Base-by-base conservation (phyloP, 768 basidiomycete genomes). In the Coprinopsis strossmayeri region DNA sequence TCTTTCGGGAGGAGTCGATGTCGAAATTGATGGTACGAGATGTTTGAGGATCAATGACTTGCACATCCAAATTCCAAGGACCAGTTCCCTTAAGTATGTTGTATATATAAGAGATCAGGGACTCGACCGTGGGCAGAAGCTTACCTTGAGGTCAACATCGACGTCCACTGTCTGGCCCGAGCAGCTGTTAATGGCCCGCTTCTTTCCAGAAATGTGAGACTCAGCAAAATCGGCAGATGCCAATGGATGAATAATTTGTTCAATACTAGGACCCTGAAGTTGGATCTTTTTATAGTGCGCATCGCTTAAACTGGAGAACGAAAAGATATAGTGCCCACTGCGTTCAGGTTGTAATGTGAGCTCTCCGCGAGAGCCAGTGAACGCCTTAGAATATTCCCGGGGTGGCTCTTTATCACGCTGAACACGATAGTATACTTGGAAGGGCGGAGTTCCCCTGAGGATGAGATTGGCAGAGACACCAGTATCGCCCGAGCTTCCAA, bases 261-360 rank as follows among this genome's bases (percentile, higher is more conserved):
- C 82, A 55, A 94, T 90, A 50, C 79, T 81, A 34, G 87, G 81
- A 20, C 86, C 85, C 30, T 81, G 72, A 17, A 96, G 69, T 18
- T 81, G 77, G 23, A 91, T 73, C 55, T 79, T 81, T 57, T 79
- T 76, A 65, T 98, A 98, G 61, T 93, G 81, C 9, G 77, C 72
- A 62, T 98, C 94, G 60, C 85, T 88, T 52, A 98, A 66, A 26
- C 82, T 73, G 5, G 76, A 67, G 67, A 94, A 92, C 0, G 74
- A 79, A 68, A 94, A 97, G 7, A 77, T 77, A 63, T 96, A 97
- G 56, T 87, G 84, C 5, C 94, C 94, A 52, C 90, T 93, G 42
- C 81, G 78, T 34, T 94, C 86, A 2, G 95, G 94, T 61, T 91
- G 86, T 13, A 95, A 66, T 5, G 82, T 84, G 48, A 96, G 67